Base-by-base conservation (phyloP, 768 basidiomycete genomes). In the Pleurotus eryngii region DNA sequence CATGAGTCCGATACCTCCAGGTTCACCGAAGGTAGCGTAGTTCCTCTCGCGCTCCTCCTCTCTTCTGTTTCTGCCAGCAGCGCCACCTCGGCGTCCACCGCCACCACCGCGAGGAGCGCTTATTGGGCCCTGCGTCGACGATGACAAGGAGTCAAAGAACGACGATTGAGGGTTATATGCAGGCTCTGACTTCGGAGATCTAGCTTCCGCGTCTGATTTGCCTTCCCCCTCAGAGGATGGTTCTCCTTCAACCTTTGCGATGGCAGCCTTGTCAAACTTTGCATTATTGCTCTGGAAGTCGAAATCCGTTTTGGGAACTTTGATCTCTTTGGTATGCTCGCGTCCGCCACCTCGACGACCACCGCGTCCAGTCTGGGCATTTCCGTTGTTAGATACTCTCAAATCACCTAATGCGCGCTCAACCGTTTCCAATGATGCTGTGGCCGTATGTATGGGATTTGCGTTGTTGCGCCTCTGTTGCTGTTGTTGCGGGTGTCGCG, bases 1-100 rank as follows among this genome's bases (percentile, higher is more conserved):
- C 77, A 90, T 79, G 50, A 90, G 67, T 5, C 90, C 89, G 15
- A 89, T 81, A 48, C 87, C 87, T 9, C 90, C 90, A 6, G 90
- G 84, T 67, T 93, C 91, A 2, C 91, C 92, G 76, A 94, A 94
- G 6, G 91, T 93, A 27, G 88, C 87, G 7, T 93, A 84, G 64
- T 93, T 93, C 70, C 81, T 84, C 70, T 91, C 89, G 59, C 91
- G 72, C 67, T 93, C 91, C 63, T 92, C 92, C 63, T 93, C 90
- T 45, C 91, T 72, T 63, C 90, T 78, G 62, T 83, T 89, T 53
- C 86, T 75, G 1, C 86, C 90, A 0, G 72, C 78, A 38, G 72
- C 73, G 0, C 79, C 77, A 8, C 79, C 73, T 0, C 79, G 74
- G 0, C 82, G 77, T 30, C 70, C 63, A 9, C 76, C 68, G 43